Conservation (phyloP, 257 asterid species). For the Solanum rostratum region DNA sequence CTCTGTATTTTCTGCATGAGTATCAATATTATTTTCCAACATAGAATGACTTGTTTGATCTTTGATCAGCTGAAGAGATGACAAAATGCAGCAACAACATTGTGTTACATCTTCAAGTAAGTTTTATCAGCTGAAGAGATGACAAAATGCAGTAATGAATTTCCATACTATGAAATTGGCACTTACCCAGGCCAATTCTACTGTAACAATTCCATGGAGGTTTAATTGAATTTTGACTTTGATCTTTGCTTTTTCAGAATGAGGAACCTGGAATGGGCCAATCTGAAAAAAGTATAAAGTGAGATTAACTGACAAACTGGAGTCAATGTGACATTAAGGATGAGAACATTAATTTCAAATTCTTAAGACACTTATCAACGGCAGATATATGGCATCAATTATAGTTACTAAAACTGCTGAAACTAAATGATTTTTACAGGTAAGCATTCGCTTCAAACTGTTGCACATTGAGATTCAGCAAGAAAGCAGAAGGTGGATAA, state of each 20-base stretch:
- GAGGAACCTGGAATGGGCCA: slow-evolving; percentile 65
- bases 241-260: slow-evolving; percentile 39
- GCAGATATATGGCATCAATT: not conserved
- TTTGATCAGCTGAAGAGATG: slow-evolving; percentile 53
- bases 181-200: slow-evolving; percentile 76
- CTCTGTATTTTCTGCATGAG: slow-evolving; percentile 37
- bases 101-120: not conserved
- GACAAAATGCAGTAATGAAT: not conserved
- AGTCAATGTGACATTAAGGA: not conserved
- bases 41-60: slow-evolving; percentile 37
- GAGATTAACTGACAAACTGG: not conserved
- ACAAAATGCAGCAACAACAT: not conserved
- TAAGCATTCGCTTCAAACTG: not conserved
- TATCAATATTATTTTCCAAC: slow-evolving; percentile 14
- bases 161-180: not conserved
- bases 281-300: slow-evolving; percentile 27
- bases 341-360: not conserved
- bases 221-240: slow-evolving; percentile 67
- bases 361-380: not conserved
- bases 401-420: not conserved
- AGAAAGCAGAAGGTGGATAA: not conserved
- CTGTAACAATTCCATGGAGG: slow-evolving; percentile 68
- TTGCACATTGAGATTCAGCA: not conserved
- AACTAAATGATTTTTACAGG: not conserved
- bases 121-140: slow-evolving; percentile 48